Evolutionary conservation across 2,329 filamentous ascomycete genomes (phyloP), one percentile per base, ranked within the genome.

Genomic region (Paramyrothecium sp.): DNA sequence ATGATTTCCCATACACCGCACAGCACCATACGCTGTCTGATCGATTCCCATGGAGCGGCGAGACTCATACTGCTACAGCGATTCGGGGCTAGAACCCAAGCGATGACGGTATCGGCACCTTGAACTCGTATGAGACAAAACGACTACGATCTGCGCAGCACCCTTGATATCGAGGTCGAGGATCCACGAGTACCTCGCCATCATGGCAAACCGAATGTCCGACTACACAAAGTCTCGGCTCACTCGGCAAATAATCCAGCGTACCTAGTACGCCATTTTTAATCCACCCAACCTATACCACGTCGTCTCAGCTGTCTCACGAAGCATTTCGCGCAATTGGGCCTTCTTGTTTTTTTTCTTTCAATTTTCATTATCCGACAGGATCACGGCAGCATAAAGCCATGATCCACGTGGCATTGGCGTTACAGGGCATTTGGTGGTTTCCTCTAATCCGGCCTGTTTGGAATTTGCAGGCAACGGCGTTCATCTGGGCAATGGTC

Each of bases 41-140:
- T 58, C 77, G 75, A 55, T 83, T 83, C 60, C 80, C 79, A 52
- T 77, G 72, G 68, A 71, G 73, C 49, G 62, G 77, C 55, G 80
- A 84, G 57, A 67, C 78, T 67, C 77, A 83, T 70, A 65, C 78
- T 55, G 72, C 79, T 49, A 78, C 81, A 67, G 81, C 81, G 47
- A 85, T 78, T 56, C 70, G 71, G 56, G 73, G 75, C 54, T 78
- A 72, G 70, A 56, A 58, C 38, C 56, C 56, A 41, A 46, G 34
- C 38, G 60, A 61, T 50, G 60, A 65, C 55, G 61, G 62, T 50
- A 17, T 46, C 8, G 47, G 19, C 47, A 22, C 5, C 4, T 20
- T 16, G 47, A 49, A 16, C 13, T 44, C 38, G 38, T 17, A 4
- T 12, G 38, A 4, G 38, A 7, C 38, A 30, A 30, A 30, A 30